Evolutionary conservation across 768 basidiomycete genomes (phyloP).

Genomic region (Tubosaeta sp.): DNA sequence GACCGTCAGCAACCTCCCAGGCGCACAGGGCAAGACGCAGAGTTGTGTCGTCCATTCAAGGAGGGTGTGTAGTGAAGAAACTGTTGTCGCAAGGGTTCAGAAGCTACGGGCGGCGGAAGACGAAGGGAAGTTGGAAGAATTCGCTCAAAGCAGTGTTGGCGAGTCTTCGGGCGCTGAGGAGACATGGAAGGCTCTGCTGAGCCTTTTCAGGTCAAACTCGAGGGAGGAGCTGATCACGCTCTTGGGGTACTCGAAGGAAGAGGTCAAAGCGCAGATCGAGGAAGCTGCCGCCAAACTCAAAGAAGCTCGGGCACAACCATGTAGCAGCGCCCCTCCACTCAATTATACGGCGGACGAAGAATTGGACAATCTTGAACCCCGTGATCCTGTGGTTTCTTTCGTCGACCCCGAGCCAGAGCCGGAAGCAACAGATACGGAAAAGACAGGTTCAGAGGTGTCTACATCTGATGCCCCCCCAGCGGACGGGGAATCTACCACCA

Average conservation of each 20-base stretch:
- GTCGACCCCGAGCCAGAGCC: slow-evolving; percentile 54
- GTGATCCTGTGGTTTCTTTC: slow-evolving; percentile 81
- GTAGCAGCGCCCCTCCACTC: slow-evolving; percentile 28
- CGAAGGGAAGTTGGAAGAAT: slow-evolving; percentile 51
- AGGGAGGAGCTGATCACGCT: slow-evolving; percentile 86
- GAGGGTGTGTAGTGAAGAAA: slow-evolving; percentile 70
- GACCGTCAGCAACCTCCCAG: slow-evolving; percentile 71
- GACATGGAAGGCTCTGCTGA: slow-evolving; percentile 85
- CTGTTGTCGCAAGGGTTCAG: slow-evolving; percentile 69
- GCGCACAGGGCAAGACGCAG: slow-evolving; percentile 74
- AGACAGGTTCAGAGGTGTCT: slow-evolving; percentile 64
- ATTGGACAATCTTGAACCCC: slow-evolving; percentile 43
- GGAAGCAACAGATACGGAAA: slow-evolving; percentile 30
- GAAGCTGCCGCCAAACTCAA: slow-evolving; percentile 79
- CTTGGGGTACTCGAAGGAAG: slow-evolving; percentile 88
- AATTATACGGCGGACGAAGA: slow-evolving; percentile 37
- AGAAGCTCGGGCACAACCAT: slow-evolving; percentile 28
- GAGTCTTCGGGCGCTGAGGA: slow-evolving; percentile 37
- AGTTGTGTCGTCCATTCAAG: slow-evolving; percentile 78
- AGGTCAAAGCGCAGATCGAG: slow-evolving; percentile 72
- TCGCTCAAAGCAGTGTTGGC: slow-evolving; percentile 57
- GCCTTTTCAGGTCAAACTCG: slow-evolving; percentile 85
- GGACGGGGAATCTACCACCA: slow-evolving; percentile 78
- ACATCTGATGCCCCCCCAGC: slow-evolving; percentile 61
- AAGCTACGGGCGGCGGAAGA: slow-evolving; percentile 62